These are phyloP conservation scores for Agrocybe pediades DNA, from an alignment of 768 basidiomycete genomes.

Conservation along the genomic window DNA sequence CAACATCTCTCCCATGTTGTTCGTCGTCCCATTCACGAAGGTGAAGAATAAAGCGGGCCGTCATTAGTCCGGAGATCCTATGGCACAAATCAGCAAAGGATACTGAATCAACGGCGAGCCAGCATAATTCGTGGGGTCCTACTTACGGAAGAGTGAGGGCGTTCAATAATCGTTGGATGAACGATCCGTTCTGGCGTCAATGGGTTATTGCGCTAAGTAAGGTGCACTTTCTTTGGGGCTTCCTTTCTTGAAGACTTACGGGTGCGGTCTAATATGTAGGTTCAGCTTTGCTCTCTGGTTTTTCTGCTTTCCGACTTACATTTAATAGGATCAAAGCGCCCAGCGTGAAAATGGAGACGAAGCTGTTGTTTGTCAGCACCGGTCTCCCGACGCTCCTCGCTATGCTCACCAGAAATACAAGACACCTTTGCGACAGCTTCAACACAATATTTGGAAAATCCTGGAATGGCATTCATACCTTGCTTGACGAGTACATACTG, in stretches of 20 bases:
- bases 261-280: background rate
- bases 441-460: too few species aligned
- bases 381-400: background rate
- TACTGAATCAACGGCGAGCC: background rate
- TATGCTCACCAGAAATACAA: background rate
- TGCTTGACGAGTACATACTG: background rate
- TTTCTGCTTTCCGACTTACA: too few species aligned
- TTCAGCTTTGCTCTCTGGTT: background rate
- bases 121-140: background rate
- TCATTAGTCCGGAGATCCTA: constrained; percentile 1
- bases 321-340: background rate
- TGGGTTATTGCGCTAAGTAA: background rate
- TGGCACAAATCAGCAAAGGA: background rate
- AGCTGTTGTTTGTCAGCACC: background rate
- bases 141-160: background rate
- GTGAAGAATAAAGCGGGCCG: constrained; percentile 4
- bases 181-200: background rate
- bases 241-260: too few species aligned
- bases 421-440: background rate
- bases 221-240: too few species aligned
- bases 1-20: background rate
- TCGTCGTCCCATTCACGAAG: constrained; percentile 2
- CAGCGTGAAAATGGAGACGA: background rate
- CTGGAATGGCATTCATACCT: background rate
- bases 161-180: background rate